A percentile compares a stretch with the other conserved stretches of the same genome.
Evolutionary conservation across 352 stramenopile genomes (phyloP).

Genomic region (Phytopythium sindhum): DNA sequence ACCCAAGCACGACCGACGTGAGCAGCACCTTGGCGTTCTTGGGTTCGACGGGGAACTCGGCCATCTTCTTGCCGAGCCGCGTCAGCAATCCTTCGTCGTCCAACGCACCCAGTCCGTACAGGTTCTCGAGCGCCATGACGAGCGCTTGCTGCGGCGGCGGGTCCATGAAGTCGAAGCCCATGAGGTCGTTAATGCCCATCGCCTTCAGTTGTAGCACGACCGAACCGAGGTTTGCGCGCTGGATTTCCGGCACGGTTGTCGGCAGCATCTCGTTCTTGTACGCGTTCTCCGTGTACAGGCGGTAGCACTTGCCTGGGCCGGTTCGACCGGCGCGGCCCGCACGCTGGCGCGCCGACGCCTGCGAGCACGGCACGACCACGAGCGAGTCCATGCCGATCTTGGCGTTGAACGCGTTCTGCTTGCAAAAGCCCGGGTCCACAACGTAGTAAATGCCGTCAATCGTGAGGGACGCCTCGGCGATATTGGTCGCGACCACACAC

Average conservation of each 20-base stretch:
- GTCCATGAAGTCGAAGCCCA: conserved; percentile 99
- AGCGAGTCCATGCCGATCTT: conserved; percentile 99
- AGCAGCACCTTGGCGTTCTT: conserved; percentile 99
- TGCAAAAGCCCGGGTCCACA: conserved; percentile 94
- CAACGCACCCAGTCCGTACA: conserved; percentile 96
- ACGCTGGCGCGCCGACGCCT: conserved; percentile 97
- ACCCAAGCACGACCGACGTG: conserved; percentile 96
- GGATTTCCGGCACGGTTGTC: conserved; percentile 98
- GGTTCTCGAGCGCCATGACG: conserved; percentile 96
- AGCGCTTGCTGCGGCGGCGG: conserved; percentile 96
- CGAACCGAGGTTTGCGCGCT: conserved; percentile 97
- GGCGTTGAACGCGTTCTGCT: conserved; percentile 99
- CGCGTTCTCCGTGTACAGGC: conserved; percentile 98
- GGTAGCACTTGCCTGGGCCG: conserved; percentile 98
- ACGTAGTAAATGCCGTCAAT: conserved; percentile 98
- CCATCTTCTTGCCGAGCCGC: conserved; percentile 97
- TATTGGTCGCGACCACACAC: conserved; percentile 99
- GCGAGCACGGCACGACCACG: conserved; percentile 97
- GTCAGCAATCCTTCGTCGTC: conserved; percentile 95
- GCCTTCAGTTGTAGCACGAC: conserved; percentile 99
- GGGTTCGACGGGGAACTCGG: conserved; percentile 98
- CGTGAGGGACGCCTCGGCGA: conserved; percentile 99
- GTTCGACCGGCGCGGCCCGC: conserved; percentile 97
- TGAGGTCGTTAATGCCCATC: conserved; percentile 99
- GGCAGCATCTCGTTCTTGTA: conserved; percentile 98